phyloP scores from a whole-genome alignment of 805 yeast genomes.

The Schizosaccharomyces octosporus region DNA sequence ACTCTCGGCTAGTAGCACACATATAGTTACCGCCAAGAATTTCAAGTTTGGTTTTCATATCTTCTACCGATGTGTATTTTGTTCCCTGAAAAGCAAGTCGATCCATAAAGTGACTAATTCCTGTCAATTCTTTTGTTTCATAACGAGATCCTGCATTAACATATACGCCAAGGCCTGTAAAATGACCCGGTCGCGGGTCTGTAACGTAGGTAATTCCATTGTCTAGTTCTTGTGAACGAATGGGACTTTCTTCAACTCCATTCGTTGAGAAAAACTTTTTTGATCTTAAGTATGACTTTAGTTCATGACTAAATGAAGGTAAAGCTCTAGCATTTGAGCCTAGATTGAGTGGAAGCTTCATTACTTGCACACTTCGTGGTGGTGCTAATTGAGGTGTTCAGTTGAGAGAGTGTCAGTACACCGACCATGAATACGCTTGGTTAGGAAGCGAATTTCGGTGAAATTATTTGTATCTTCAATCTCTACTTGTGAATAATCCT shows the following conservation, averaged over 20 bases:
- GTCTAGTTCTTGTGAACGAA: neutral
- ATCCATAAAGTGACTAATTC: constrained; percentile 64
- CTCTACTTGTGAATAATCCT: too few relatives aligned
- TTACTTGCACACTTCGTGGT: too few relatives aligned
- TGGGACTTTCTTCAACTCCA: neutral
- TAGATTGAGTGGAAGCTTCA: neutral
- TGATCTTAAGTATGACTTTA: too few relatives aligned
- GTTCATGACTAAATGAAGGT: neutral
- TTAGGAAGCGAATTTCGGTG: too few relatives aligned
- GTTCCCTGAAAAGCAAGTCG: constrained; percentile 37
- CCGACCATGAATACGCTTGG: too few relatives aligned
- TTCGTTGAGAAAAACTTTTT: neutral
- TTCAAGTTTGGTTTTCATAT: constrained; percentile 55
- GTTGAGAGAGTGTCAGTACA: too few relatives aligned
- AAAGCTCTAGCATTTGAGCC: neutral
- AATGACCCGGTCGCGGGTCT: constrained; percentile 70
- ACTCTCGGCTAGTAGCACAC: constrained; percentile 78
- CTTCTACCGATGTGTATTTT: constrained; percentile 11
- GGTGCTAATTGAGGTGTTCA: too few relatives aligned
- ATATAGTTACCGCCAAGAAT: constrained; percentile 80
- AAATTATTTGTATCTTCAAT: too few relatives aligned
- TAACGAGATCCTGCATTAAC: constrained; percentile 76
- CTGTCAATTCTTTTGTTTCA: constrained; percentile 37
- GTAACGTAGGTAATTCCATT: neutral
- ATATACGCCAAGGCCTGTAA: constrained; percentile 72